Evolutionary conservation across 352 stramenopile species (phyloP).

Genomic region (Pythium coloratum): DNA sequence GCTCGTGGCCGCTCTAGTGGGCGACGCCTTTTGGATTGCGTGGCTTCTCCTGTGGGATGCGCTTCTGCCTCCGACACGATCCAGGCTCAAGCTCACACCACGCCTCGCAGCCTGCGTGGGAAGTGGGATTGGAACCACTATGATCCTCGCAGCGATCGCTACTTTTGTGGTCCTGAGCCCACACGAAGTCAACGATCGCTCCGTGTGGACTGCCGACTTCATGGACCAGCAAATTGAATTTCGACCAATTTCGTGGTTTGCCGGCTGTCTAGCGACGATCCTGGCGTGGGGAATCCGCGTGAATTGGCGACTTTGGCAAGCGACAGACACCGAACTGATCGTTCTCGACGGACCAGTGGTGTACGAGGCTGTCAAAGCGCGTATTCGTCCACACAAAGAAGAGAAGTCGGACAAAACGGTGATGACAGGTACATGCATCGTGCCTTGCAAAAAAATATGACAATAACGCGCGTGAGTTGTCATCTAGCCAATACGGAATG

Average conservation of each 20-base stretch:
- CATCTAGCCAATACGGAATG: too few species aligned
- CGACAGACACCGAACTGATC: neutral
- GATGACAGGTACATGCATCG: too few species aligned
- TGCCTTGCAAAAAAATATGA: neutral
- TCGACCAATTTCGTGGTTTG: neutral
- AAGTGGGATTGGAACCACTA: neutral
- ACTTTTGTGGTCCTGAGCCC: neutral
- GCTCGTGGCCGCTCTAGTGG: neutral
- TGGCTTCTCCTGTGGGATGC: constrained; percentile 10
- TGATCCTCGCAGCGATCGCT: neutral
- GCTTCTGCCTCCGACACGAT: neutral
- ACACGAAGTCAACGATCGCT: neutral
- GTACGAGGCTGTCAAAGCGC: neutral
- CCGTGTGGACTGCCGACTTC: neutral
- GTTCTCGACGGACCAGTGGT: neutral
- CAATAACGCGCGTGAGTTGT: neutral
- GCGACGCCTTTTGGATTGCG: neutral
- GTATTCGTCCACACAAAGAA: neutral
- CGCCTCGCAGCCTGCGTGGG: neutral
- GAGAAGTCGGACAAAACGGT: neutral
- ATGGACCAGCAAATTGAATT: neutral
- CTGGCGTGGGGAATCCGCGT: neutral
- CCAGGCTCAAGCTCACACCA: neutral
- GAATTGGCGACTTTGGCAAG: neutral
- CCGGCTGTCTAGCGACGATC: neutral